Evolutionary conservation across 352 stramenopile species (phyloP).

Genomic region (Phytopythium oedochilum): DNA sequence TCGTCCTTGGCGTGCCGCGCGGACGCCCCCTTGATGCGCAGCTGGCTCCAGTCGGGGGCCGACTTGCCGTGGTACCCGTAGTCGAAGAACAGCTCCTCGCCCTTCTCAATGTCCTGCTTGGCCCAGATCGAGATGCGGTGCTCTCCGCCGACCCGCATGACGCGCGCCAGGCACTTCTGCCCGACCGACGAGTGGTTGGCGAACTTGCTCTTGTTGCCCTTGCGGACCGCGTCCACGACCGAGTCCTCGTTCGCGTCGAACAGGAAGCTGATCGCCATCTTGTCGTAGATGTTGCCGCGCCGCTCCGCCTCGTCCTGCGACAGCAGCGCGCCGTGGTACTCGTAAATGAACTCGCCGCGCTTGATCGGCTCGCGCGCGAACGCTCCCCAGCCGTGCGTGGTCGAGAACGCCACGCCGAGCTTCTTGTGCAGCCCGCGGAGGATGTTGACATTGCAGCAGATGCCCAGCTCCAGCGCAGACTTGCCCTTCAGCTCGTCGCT

Average conservation of each 20-base stretch:
- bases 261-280: slow-evolving; percentile 83
- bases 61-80: slow-evolving; percentile 62
- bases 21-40: slow-evolving; percentile 33
- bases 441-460: slow-evolving; percentile 70
- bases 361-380: slow-evolving; percentile 62
- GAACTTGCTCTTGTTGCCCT: slow-evolving; percentile 93
- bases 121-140: slow-evolving; percentile 92
- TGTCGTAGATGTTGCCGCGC: slow-evolving; percentile 83
- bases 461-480: slow-evolving; percentile 41
- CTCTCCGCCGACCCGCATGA: slow-evolving; percentile 80
- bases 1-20: slow-evolving; percentile 11
- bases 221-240: slow-evolving; percentile 88
- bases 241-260: slow-evolving; percentile 91
- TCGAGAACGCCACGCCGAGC: slow-evolving; percentile 52
- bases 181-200: slow-evolving; percentile 65
- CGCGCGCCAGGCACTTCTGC: slow-evolving; percentile 81
- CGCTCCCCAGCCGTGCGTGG: slow-evolving; percentile 57
- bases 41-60: slow-evolving; percentile 59
- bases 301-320: slow-evolving; percentile 71
- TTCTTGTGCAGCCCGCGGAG: slow-evolving; percentile 54
- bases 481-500: slow-evolving; percentile 30
- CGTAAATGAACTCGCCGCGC: slow-evolving; percentile 63
- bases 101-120: slow-evolving; percentile 78
- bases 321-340: slow-evolving; percentile 59
- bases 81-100: slow-evolving; percentile 72